Percentiles rank a stretch among this genome's conserved stretches.
These are phyloP conservation scores for Hymenoscyphus repandus DNA, from an alignment of 2,329 filamentous ascomycete species.

Conservation along the genomic window DNA sequence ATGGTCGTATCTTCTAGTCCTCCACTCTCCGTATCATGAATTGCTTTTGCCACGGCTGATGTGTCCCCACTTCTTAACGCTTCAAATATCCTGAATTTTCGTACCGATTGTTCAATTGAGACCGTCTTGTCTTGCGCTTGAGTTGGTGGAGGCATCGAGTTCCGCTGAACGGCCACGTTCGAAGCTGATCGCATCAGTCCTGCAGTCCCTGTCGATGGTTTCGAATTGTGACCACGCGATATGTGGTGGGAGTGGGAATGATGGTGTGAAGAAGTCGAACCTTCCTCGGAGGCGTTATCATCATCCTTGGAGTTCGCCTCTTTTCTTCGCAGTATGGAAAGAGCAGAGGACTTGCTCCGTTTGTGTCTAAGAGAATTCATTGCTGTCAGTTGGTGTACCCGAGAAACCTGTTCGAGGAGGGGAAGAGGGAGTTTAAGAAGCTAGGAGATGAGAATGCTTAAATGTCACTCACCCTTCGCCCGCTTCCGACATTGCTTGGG, in stretches of 20 bases:
- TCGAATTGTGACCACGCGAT: constrained; percentile 23
- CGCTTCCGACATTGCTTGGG: constrained; percentile 9
- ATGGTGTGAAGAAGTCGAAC: constrained; percentile 22
- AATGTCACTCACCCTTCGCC: constrained; percentile 10
- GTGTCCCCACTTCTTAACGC: constrained; percentile 87
- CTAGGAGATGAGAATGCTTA: background rate
- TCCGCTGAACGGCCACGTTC: constrained; percentile 16
- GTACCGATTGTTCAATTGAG: constrained; percentile 86
- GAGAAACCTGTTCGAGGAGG: background rate
- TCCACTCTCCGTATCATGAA: constrained; percentile 54
- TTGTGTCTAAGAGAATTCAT: constrained; percentile 34
- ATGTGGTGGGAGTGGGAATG: constrained; percentile 19
- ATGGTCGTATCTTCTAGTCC: constrained; percentile 78
- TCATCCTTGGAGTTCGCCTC: constrained; percentile 28
- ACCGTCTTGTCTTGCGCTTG: constrained; percentile 28
- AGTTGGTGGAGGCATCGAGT: constrained; percentile 10
- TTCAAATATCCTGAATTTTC: constrained; percentile 92
- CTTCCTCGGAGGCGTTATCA: constrained; percentile 28
- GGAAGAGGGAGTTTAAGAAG: background rate
- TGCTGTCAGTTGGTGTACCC: constrained; percentile 7
- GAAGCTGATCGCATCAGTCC: constrained; percentile 27
- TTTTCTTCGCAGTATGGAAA: constrained; percentile 48
- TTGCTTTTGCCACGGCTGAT: constrained; percentile 79
- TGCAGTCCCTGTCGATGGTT: constrained; percentile 25
- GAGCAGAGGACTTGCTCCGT: constrained; percentile 49